A percentile compares a stretch with the other conserved stretches of the same genome.
These are phyloP conservation scores for Lophium mytilinum DNA, from an alignment of 495 filamentous ascomycete species.

Conservation along the genomic window DNA sequence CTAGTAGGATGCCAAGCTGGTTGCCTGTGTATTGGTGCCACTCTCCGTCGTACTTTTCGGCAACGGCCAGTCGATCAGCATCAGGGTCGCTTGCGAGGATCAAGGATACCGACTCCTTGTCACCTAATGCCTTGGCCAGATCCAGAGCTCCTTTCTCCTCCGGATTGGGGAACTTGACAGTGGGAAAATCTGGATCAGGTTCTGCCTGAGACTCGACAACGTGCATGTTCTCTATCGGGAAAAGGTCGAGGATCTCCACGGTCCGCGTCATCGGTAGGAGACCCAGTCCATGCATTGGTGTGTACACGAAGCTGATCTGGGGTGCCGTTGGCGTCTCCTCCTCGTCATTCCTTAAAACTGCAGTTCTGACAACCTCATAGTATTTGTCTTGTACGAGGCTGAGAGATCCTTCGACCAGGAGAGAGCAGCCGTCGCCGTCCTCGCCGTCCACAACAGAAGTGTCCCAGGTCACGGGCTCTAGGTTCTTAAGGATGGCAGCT, in stretches of 20 bases:
- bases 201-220: constrained; percentile 36
- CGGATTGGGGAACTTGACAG: constrained; percentile 63
- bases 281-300: constrained; percentile 64
- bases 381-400: constrained; percentile 25
- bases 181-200: constrained; percentile 63
- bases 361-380: constrained; percentile 19
- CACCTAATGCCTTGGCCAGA: constrained; percentile 50
- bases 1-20: constrained; percentile 58
- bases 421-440: constrained; percentile 6
- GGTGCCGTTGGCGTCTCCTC: neutral
- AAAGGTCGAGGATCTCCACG: constrained; percentile 41
- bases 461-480: constrained; percentile 49
- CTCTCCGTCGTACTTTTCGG: constrained; percentile 47
- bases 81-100: constrained; percentile 66
- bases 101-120: constrained; percentile 39
- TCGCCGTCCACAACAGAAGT: constrained; percentile 35
- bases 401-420: constrained; percentile 39
- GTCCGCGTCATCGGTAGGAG: constrained; percentile 40
- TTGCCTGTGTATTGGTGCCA: constrained; percentile 65
- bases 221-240: constrained; percentile 16
- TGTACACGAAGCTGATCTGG: constrained; percentile 51
- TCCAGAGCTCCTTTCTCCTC: constrained; percentile 65
- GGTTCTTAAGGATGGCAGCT: constrained; percentile 49
- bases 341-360: constrained; percentile 6
- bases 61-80: constrained; percentile 63